Base-by-base conservation (phyloP, 768 basidiomycete species). In the Chalciporus pseudorubinellus region DNA sequence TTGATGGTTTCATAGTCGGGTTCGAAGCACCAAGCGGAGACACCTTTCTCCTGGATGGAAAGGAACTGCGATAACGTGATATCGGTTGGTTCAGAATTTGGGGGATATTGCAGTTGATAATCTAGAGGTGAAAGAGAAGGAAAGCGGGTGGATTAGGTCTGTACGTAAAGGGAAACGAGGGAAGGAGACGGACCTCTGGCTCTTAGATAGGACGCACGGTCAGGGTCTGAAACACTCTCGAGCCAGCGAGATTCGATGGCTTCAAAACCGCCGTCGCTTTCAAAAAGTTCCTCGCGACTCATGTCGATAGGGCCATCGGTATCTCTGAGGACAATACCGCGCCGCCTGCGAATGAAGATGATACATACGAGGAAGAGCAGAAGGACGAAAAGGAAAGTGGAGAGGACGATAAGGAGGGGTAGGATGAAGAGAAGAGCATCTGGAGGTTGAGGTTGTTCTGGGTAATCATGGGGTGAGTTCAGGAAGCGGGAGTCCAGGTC, bases 11-110 rank as follows among this genome's bases (percentile, higher is more conserved):
- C 95, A 67, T 95, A 98, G 68, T 98, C 97, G 31, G 97, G 97
- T 69, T 99, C 97, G 66, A 99, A 99, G 34, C 85, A 94, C 97
- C 97, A 99, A 16, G 97, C 97, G 22, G 95, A 95, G 40, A 99
- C 95, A 58, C 97, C 97, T 65, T 99, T 99, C 73, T 99, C 97
- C 68, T 99, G 97, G 51, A 99, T 99, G 22, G 95, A 94, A 19
- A 99, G 84, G 72, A 98, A 98, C 64, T 99, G 97, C 9, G 95
- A 95, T 47, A 99, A 77, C 1, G 95, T 99, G 71, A 99, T 98
- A 69, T 99, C 97, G 46, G 95, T 95, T 20, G 95, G 92, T 39
- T 88, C 77, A n/a, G 97, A 98, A 66, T 95, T 93, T 28, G 97
- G 95, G 5, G 90, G 92, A 70, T 95, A 95, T 67, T 90, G 87